These are phyloP conservation scores for Trichodelitschia bisporula DNA, from an alignment of 495 filamentous ascomycete genomes.

Conservation along the genomic window DNA sequence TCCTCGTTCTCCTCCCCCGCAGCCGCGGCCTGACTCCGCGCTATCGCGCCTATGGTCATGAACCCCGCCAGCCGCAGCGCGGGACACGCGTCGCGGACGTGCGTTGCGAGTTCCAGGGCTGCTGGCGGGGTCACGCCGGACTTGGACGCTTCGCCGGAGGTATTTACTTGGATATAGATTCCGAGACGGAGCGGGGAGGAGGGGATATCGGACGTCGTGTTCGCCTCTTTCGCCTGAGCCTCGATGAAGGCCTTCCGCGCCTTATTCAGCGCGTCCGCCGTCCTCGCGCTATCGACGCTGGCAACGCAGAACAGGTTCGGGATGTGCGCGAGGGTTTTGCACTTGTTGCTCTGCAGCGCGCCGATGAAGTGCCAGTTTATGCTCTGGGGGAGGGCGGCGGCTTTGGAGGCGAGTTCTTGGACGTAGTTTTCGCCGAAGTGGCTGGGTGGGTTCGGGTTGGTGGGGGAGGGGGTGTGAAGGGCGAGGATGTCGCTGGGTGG, in stretches of 20 bases:
- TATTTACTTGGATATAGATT: constrained; percentile 89
- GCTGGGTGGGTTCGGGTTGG: constrained; percentile 20
- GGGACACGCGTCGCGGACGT: constrained; percentile 43
- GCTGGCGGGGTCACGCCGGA: constrained; percentile 43
- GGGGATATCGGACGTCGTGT: constrained; percentile 1
- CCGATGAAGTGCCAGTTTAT: constrained; percentile 96
- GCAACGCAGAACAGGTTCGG: constrained; percentile 85
- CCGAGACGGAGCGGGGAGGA: constrained; percentile 29
- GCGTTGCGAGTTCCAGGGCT: constrained; percentile 33
- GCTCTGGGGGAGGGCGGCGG: constrained; percentile 42
- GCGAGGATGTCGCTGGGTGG: constrained; percentile 70
- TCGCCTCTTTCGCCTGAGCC: not conserved
- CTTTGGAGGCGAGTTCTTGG: constrained; percentile 77
- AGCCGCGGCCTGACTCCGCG: constrained; percentile 42
- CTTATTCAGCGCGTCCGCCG: constrained; percentile 58
- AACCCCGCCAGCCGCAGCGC: constrained; percentile 52
- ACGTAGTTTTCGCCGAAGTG: constrained; percentile 98
- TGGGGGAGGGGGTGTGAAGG: constrained; percentile 30
- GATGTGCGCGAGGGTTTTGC: constrained; percentile 60
- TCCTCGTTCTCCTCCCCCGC: constrained; percentile 71
- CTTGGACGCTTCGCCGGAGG: constrained; percentile 69
- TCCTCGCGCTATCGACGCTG: constrained; percentile 68
- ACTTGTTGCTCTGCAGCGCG: constrained; percentile 75
- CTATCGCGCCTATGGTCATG: constrained; percentile 96
- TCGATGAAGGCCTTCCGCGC: constrained; percentile 31